Base-by-base conservation (phyloP, 371 early-diverging fungal genomes). In the Mortierella sp. region DNA sequence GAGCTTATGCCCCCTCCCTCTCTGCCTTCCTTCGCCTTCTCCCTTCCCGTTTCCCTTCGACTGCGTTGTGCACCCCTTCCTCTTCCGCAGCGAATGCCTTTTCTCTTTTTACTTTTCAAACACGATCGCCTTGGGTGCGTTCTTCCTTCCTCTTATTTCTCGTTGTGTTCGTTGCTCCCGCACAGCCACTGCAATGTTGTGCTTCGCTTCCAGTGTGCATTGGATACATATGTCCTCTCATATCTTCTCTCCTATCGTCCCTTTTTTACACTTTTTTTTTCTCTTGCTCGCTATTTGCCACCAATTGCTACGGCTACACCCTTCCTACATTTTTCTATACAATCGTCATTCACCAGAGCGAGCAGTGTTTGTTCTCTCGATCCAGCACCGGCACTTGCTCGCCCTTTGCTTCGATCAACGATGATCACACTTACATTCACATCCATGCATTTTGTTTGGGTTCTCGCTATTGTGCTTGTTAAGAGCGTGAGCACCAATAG, bases 151-250 rank as follows among this genome's bases (percentile, higher is more conserved):
- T 64, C 64, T 64, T 21, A 16, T 34, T 19, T 64, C 3, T 64
- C 1, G n/a, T 16, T 64, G 9, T 21, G 31, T 26, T 16, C 40
- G 8, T 16, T 34, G 21, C 67, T 37, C 67, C 34, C 67, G 67
- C 67, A 64, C 67, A 64, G 67, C 67, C 67, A 64, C 67, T 64
- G 40, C 37, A 13, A 34, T 64, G 24, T 64, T 9, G 5, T 64
- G 28, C 11, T 14, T 34, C 67, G 37, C 19, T 37, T n/a, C 28
- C 59, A 61, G 19, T 31, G 31, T 28, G 28, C 28, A 57, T 31
- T 31, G 34, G 19, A 31, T 9, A 21, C 67, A 37, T 10, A 8
- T 61, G 2, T 10, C 21, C 8, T 64, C 34, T 37, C 21, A 34
- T 4, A 40, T 40, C 16, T 34, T 37, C 24, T 6, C 11, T 61